Percentiles rank a stretch among this genome's conserved stretches.
Evolutionary conservation across 441 rosid genomes (phyloP).

Genomic region (Lepidium campestre): DNA sequence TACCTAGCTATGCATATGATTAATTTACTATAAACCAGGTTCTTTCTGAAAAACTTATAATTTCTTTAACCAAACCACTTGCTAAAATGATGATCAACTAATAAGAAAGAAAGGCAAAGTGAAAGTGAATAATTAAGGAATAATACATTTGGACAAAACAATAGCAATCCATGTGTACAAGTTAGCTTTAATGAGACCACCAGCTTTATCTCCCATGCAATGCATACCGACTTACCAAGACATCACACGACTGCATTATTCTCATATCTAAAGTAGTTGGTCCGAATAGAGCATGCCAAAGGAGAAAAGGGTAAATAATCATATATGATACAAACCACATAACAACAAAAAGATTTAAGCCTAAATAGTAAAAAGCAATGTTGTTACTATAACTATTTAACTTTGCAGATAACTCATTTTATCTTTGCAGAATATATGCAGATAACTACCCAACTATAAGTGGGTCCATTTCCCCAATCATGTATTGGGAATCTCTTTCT

Average conservation of each 20-base stretch:
- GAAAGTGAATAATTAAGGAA: neutral
- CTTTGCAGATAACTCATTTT: neutral
- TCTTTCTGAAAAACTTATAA: neutral
- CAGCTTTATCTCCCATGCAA: conserved; percentile 17
- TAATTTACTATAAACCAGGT: neutral
- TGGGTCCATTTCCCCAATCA: conserved; percentile 18
- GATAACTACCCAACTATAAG: neutral
- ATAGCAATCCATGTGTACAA: conserved; percentile 11
- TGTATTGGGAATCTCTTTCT: conserved; percentile 19
- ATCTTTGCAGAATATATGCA: neutral
- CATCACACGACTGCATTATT: conserved; percentile 17
- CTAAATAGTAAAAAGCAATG: neutral
- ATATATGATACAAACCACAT: neutral
- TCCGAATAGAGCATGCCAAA: conserved; percentile 23
- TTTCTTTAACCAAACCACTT: neutral
- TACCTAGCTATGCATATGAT: neutral
- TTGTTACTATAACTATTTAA: neutral
- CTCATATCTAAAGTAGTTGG: conserved; percentile 7
- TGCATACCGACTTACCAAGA: neutral
- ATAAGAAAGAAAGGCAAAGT: neutral
- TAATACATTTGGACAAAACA: conserved; percentile 3
- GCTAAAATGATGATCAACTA: neutral
- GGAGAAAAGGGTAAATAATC: neutral
- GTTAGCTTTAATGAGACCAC: conserved; percentile 16
- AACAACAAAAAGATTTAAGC: neutral